Percentiles rank a stretch among this genome's conserved stretches.
phyloP scores from a whole-genome alignment of 305 asterid species.

The Fraxinus velutina region DNA sequence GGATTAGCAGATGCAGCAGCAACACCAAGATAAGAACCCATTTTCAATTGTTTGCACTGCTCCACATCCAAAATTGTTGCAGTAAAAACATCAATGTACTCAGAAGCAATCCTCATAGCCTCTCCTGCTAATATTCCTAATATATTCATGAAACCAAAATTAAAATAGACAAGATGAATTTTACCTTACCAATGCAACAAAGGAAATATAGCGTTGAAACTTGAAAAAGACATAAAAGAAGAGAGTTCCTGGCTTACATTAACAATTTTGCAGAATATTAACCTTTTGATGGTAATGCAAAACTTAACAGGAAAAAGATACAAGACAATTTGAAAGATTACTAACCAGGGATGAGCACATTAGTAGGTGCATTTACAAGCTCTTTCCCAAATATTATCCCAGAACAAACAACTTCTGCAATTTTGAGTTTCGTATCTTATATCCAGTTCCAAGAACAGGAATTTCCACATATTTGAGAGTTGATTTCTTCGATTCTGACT shows the following conservation, averaged over 20 bases:
- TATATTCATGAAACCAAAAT: not conserved
- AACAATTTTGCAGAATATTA: not conserved
- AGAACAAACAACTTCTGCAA: conserved; percentile 65
- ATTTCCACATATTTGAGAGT: conserved; percentile 69
- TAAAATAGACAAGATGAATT: conserved; percentile 2
- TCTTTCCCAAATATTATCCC: conserved; percentile 79
- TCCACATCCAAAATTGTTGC: conserved; percentile 82
- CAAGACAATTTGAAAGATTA: not conserved
- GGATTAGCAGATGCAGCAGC: conserved; percentile 88
- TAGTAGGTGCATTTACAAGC: conserved; percentile 95
- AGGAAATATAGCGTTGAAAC: not conserved
- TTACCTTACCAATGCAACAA: not conserved
- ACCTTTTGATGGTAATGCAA: not conserved
- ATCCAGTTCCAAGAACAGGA: conserved; percentile 83
- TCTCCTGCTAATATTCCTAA: conserved; percentile 38
- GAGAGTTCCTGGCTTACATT: not conserved
- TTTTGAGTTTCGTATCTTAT: conserved; percentile 53
- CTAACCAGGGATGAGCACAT: conserved; percentile 92
- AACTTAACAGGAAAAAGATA: not conserved
- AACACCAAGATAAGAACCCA: conserved; percentile 86
- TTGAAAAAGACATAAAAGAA: not conserved
- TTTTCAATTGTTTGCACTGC: conserved; percentile 69
- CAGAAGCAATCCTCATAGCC: conserved; percentile 50
- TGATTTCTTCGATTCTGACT: conserved; percentile 67
- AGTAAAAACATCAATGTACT: conserved; percentile 70